phyloP scores from a whole-genome alignment of 2,329 filamentous ascomycete species.

The Cladosporium sp. region DNA sequence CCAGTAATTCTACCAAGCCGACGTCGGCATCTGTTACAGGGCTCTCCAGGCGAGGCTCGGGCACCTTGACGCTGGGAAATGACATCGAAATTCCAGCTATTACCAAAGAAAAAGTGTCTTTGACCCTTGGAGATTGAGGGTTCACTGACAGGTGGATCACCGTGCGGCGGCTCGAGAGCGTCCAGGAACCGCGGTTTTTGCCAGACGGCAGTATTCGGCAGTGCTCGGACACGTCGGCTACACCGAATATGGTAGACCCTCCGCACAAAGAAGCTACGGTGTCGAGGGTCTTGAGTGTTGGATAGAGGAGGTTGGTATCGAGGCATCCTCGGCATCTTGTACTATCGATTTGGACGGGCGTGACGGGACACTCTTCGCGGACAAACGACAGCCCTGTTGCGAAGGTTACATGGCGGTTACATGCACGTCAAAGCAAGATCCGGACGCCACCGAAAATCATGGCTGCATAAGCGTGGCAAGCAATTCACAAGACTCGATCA shows the following conservation, averaged over 20 bases:
- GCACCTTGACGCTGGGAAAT: conserved; percentile 10
- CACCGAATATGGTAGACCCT: conserved; percentile 13
- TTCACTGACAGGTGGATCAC: conserved; percentile 12
- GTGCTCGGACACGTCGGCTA: conserved; percentile 14
- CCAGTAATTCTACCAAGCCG: conserved; percentile 1
- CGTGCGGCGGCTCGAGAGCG: conserved; percentile 1
- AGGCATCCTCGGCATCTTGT: not conserved
- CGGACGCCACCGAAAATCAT: conserved; percentile 3
- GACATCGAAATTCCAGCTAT: conserved; percentile 6
- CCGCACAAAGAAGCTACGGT: not conserved
- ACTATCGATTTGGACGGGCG: not conserved
- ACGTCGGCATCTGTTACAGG: not conserved
- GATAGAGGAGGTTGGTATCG: not conserved
- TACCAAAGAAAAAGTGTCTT: not conserved
- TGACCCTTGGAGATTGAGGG: conserved; percentile 18
- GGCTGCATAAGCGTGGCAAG: conserved; percentile 9
- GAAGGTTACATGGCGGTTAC: not conserved
- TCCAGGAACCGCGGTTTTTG: conserved; percentile 7
- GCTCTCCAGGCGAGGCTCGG: conserved; percentile 8
- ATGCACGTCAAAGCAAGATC: not conserved
- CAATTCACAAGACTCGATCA: conserved; percentile 16
- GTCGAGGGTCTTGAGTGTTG: conserved; percentile 7
- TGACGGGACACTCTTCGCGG: not conserved
- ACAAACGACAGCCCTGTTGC: not conserved
- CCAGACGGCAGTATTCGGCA: not conserved